Base-by-base conservation (phyloP, 345 rosid genomes). In the Cardamine resedifolia region DNA sequence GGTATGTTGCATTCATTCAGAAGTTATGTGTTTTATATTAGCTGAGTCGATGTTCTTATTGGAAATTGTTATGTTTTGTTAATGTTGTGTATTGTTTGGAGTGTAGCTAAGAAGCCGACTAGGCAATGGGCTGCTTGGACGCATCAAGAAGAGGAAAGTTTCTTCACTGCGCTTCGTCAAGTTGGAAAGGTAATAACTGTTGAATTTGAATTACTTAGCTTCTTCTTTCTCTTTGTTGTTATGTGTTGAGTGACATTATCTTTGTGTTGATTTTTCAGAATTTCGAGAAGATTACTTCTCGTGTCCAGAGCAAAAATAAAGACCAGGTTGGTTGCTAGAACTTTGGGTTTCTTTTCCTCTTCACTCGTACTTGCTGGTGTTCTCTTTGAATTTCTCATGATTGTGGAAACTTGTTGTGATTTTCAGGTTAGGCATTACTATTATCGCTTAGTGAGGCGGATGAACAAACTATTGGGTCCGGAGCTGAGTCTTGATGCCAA, bases 81-180 rank as follows among this genome's bases (percentile, higher is more conserved):
- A 10, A 72, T 48, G 52, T 62, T 10, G 14, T 65, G 48, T 74
- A 16, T 34, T 7, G 47, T 78, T 27, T 14, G 15, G 34, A 48
- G 58, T 77, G 81, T 82, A 90, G 99, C 74, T 26, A 96, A 90
- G 82, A 92, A 79, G 77, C 87, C 96, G 21, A 95, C 98, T 24
- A 77, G 98, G 63, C 97, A 96, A 68, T 96, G 99, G 99, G 98
- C 98, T 81, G 98, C 99, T 70, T 96, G 99, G 99, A 96, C 99
- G 36, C 97, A 86, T 63, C 86, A 92, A 82, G 99, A 96, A 83
- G 98, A 96, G 76, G 98, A 92, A 82, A 86, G 94, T 79, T 96
- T 96, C 82, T 96, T 96, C 81, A 83, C 87, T 75, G 99, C 99
- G 18, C 83, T 96, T 79, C 94, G 98, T 68, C 99, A 92, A 88